These are phyloP conservation scores for Vitis hybrid DNA, from an alignment of 177 flowering plant genomes.

Conservation along the genomic window DNA sequence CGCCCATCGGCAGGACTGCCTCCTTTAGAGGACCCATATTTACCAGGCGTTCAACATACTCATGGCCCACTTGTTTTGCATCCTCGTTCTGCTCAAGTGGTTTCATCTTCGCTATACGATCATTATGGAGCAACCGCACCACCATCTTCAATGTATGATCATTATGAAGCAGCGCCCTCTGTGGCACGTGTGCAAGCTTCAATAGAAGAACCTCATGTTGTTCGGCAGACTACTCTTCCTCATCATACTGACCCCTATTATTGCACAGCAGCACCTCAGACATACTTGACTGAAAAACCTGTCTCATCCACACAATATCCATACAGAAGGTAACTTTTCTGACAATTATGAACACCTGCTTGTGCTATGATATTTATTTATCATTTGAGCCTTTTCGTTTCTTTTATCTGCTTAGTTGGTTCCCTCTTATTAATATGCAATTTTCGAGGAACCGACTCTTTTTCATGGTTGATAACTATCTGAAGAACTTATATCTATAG, in stretches of 20 bases:
- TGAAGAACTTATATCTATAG: no score
- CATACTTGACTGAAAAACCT: constrained; percentile 17
- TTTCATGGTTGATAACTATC: no score
- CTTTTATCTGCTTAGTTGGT: not conserved
- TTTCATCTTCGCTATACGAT: not conserved
- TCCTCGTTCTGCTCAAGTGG: constrained; percentile 14
- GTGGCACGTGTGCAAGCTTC: not conserved
- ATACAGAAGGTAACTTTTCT: constrained; percentile 19
- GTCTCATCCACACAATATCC: constrained; percentile 11
- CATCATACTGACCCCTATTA: constrained; percentile 10
- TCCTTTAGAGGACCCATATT: no score
- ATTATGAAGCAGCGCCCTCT: not conserved
- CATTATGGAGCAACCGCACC: no score
- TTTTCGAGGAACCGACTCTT: no score
- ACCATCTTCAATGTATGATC: not conserved
- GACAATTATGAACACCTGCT: not conserved
- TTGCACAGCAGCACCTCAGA: constrained; percentile 6
- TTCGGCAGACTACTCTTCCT: not conserved
- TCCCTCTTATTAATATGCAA: not conserved
- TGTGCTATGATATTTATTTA: not conserved
- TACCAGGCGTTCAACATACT: not conserved
- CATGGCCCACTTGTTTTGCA: constrained; percentile 4
- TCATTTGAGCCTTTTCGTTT: no score
- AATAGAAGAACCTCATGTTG: constrained; percentile 1
- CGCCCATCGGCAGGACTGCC: no score